phyloP scores from a whole-genome alignment of 495 filamentous ascomycete genomes.

The Tricharina praecox region DNA sequence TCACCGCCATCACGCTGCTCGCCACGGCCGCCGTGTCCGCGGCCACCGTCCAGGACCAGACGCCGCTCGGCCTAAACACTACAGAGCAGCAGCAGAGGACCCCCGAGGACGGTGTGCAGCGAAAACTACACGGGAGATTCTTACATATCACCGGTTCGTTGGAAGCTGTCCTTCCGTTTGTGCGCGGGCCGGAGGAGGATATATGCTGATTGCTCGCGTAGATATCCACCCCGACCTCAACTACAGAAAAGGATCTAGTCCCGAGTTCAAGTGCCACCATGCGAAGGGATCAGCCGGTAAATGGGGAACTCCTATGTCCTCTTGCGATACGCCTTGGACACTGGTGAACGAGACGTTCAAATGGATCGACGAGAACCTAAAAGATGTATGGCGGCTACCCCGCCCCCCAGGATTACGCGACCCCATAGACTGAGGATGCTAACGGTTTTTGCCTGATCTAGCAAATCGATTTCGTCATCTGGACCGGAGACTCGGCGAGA shows the following conservation, averaged over 20 bases:
- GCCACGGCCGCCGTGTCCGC: not conserved
- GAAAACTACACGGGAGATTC: slow-evolving; percentile 60
- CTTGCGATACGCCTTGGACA: slow-evolving; percentile 68
- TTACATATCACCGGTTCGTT: slow-evolving; percentile 79
- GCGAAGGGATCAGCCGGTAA: slow-evolving; percentile 58
- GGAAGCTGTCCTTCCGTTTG: not conserved
- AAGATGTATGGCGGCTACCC: slow-evolving; percentile 39
- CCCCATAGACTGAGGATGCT: too few species aligned
- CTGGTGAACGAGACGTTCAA: slow-evolving; percentile 79
- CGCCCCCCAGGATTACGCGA: too few species aligned
- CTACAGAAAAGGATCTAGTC: slow-evolving; percentile 62
- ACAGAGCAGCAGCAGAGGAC: not conserved
- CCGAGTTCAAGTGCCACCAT: slow-evolving; percentile 59
- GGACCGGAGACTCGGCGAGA: slow-evolving; percentile 91
- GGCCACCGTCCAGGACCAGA: not conserved
- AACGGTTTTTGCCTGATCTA: too few species aligned
- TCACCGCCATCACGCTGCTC: not conserved
- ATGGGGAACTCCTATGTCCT: slow-evolving; percentile 67
- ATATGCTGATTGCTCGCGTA: slow-evolving; percentile 25
- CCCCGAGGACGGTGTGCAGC: slow-evolving; percentile 1
- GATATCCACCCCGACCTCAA: slow-evolving; percentile 81
- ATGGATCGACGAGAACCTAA: slow-evolving; percentile 77
- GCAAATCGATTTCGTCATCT: slow-evolving; percentile 83
- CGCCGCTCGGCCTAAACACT: not conserved
- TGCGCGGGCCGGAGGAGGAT: slow-evolving; percentile 5